These are phyloP conservation scores for Teratosphaeria nubilosa DNA, from an alignment of 2,329 filamentous ascomycete genomes.

Conservation along the genomic window DNA sequence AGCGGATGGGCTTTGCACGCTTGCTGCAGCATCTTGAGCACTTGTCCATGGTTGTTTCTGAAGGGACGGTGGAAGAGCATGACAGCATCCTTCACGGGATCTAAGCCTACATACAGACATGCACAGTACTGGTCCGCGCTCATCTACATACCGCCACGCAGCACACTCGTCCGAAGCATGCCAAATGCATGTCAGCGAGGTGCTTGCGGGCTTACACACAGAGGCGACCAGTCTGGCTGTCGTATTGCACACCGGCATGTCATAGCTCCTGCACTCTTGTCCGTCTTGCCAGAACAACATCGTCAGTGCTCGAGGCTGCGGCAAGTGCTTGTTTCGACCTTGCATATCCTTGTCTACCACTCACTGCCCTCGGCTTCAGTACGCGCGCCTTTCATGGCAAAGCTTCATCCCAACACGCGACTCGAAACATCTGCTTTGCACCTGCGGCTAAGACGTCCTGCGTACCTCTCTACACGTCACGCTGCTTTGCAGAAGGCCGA, in stretches of 20 bases:
- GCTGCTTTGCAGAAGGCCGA: conserved; percentile 28
- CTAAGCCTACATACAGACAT: conserved; percentile 37
- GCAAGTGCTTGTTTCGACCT: conserved; percentile 20
- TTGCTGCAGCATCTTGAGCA: neutral
- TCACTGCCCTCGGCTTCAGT: conserved; percentile 13
- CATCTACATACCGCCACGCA: conserved; percentile 20
- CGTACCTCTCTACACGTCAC: conserved; percentile 38
- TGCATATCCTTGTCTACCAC: conserved; percentile 7
- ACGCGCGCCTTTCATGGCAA: conserved; percentile 10
- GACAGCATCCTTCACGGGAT: conserved; percentile 15
- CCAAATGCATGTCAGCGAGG: conserved; percentile 43
- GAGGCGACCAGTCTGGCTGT: conserved; percentile 22
- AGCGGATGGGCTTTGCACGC: conserved; percentile 2
- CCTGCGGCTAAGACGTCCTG: conserved; percentile 36
- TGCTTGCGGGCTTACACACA: conserved; percentile 33
- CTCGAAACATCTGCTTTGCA: neutral
- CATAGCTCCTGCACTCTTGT: conserved; percentile 21
- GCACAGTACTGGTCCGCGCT: conserved; percentile 20
- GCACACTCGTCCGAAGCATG: conserved; percentile 51
- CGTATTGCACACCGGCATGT: conserved; percentile 13
- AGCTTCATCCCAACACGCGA: neutral
- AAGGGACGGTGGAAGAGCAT: conserved; percentile 27
- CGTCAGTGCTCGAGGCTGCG: conserved; percentile 7
- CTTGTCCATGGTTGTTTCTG: conserved; percentile 1
- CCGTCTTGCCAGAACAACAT: conserved; percentile 8